phyloP scores from a whole-genome alignment of 768 basidiomycete genomes.

The Leccinum barrowsii region DNA sequence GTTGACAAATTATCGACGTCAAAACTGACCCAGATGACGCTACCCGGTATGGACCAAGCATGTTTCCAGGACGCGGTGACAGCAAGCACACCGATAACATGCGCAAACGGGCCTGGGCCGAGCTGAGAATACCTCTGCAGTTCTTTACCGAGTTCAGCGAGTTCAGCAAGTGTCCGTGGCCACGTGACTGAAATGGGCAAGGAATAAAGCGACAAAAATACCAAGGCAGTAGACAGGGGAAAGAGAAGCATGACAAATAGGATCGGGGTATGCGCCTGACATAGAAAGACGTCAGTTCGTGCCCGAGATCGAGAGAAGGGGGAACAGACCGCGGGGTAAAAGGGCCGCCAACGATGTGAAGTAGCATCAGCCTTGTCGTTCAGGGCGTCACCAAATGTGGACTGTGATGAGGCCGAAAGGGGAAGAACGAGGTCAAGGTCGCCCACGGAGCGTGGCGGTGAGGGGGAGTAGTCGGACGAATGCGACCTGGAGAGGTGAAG shows the following conservation, averaged over 20 bases:
- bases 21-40: conserved; percentile 77
- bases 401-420: conserved; percentile 48
- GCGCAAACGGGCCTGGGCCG: conserved; percentile 57
- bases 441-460: conserved; percentile 39
- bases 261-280: conserved; percentile 54
- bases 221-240: conserved; percentile 59
- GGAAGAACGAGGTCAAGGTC: conserved; percentile 51
- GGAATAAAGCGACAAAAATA: conserved; percentile 45
- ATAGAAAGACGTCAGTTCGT: conserved; percentile 6
- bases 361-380: conserved; percentile 35
- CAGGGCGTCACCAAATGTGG: conserved; percentile 41
- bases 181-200: conserved; percentile 72
- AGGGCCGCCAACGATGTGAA: conserved; percentile 29
- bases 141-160: conserved; percentile 71
- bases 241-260: conserved; percentile 69
- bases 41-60: conserved; percentile 95
- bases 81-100: conserved; percentile 80
- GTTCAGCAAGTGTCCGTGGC: conserved; percentile 73
- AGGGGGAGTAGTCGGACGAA: conserved; percentile 40
- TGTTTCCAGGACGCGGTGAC: conserved; percentile 92
- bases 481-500: conserved; percentile 45
- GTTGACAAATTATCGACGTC: background rate
- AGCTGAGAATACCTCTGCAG: conserved; percentile 77
- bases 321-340: conserved; percentile 35
- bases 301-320: conserved; percentile 1